Evolutionary conservation across 768 basidiomycete species (phyloP).

Genomic region (Gyrodon lividus): DNA sequence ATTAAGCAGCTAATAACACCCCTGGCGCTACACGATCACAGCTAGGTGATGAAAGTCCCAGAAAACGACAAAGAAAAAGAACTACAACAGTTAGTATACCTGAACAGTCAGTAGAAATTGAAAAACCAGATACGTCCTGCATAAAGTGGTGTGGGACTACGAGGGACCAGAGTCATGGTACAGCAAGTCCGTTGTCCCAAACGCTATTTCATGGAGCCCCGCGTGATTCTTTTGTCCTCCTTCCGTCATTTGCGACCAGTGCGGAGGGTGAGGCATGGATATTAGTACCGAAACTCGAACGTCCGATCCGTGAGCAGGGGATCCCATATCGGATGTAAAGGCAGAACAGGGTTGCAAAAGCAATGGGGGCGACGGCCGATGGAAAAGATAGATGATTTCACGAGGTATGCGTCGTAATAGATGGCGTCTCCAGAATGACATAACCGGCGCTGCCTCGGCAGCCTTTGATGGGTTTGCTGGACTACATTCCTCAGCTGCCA

Average conservation of each 20-base stretch:
- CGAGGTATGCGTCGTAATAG: slow-evolving; percentile 18
- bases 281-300: slow-evolving; percentile 29
- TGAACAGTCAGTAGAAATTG: slow-evolving; percentile 1
- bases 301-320: slow-evolving; percentile 16
- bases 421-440: slow-evolving; percentile 23
- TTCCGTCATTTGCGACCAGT: neutral
- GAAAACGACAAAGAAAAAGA: neutral
- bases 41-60: neutral
- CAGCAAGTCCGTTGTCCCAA: slow-evolving; percentile 24
- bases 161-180: slow-evolving; percentile 13
- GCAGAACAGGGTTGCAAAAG: neutral
- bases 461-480: neutral
- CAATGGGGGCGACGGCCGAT: slow-evolving; percentile 11
- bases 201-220: slow-evolving; percentile 20
- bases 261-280: slow-evolving; percentile 25
- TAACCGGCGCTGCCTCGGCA: slow-evolving; percentile 4
- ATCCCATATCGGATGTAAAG: slow-evolving; percentile 1
- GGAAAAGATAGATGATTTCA: slow-evolving; percentile 30
- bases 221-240: neutral
- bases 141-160: slow-evolving; percentile 8
- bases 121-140: slow-evolving; percentile 13
- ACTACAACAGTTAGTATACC: slow-evolving; percentile 5
- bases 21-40: neutral
- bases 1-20: no score
- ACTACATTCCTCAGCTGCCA: slow-evolving; percentile 16